Evolutionary conservation across 805 yeast species (phyloP), one percentile per base, ranked within the genome.

Genomic region (Metschnikowia henanensis): DNA sequence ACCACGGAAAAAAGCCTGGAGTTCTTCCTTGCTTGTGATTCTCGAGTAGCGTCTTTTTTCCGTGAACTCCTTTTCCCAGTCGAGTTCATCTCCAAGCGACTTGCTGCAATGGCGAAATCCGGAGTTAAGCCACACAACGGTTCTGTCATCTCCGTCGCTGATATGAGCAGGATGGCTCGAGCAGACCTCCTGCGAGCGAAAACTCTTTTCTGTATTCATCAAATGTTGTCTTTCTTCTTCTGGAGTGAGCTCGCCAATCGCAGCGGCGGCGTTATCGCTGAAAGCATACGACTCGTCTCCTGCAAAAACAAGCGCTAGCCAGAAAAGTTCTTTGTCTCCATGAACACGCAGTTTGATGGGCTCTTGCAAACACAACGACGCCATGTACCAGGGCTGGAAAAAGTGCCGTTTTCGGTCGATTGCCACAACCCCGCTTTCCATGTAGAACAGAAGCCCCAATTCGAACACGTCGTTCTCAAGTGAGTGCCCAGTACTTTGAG

Each of bases 91-190:
- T 26, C 47, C 45, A 15, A 43, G 39, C 56, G 62, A 16, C 61
- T 65, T 59, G 4, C n/a, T n/a, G n/a, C n/a, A n/a, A n/a, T n/a
- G n/a, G n/a, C n/a, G n/a, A n/a, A n/a, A n/a, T n/a, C n/a, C 68
- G 17, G 87, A 83, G 55, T 83, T 83, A 35, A 83, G n/a, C 88
- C 89, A 84, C 3, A 82, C 53, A 34, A 80, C 58, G 0, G 77
- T 66, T 33, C 64, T 68, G 39, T 70, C 62, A 56, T 77, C 82
- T 16, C 65, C 64, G 40, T 77, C 81, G 17, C 68, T 62, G 7
- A 81, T 58, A 59, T 81, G 86, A 3, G 79, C 83, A 0, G 85
- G 85, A 56, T 80, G 84, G 23, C 81, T 78, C 1, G 83, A 71
- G 55, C 85, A 80, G 16, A 80, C 48, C 60, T 78, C 81, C 39